These are phyloP conservation scores for Bryopsis sp. DNA, from an alignment of 139 green algal genomes.

Conservation along the genomic window DNA sequence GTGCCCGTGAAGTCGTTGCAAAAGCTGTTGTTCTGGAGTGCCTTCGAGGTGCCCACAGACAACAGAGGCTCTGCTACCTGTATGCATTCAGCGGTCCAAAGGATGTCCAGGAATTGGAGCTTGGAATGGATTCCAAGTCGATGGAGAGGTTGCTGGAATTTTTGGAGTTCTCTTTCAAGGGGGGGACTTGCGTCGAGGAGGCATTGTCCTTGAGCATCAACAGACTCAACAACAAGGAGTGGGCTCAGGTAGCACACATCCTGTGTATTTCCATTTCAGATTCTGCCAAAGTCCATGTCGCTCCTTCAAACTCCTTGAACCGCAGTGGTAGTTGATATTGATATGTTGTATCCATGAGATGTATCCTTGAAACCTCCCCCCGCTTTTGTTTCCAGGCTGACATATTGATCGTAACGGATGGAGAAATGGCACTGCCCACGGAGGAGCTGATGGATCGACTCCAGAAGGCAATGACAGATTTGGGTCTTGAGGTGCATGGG, in stretches of 20 bases:
- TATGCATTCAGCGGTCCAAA: slow-evolving; percentile 80
- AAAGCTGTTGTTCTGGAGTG: slow-evolving; percentile 88
- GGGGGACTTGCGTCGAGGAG: slow-evolving; percentile 61
- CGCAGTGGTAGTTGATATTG: neutral
- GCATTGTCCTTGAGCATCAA: slow-evolving; percentile 69
- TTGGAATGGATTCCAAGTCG: slow-evolving; percentile 39
- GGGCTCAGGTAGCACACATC: slow-evolving; percentile 47
- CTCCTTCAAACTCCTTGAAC: neutral
- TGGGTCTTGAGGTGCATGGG: slow-evolving; percentile 78
- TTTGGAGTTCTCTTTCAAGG: slow-evolving; percentile 46
- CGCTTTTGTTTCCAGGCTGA: slow-evolving; percentile 48
- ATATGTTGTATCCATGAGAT: neutral
- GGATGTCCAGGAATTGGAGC: slow-evolving; percentile 79
- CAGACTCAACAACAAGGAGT: slow-evolving; percentile 52
- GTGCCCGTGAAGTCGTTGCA: slow-evolving; percentile 71
- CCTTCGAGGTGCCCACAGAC: slow-evolving; percentile 70
- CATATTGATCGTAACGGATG: slow-evolving; percentile 89
- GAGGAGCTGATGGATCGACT: slow-evolving; percentile 38
- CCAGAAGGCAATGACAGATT: slow-evolving; percentile 27
- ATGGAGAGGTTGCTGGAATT: slow-evolving; percentile 72
- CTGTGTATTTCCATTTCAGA: neutral
- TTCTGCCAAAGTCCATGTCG: neutral
- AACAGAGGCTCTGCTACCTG: slow-evolving; percentile 70
- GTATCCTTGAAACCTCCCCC: neutral
- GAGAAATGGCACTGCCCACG: slow-evolving; percentile 65